Conservation (phyloP, 305 asterid genomes). For the Fraxinus velutina region DNA sequence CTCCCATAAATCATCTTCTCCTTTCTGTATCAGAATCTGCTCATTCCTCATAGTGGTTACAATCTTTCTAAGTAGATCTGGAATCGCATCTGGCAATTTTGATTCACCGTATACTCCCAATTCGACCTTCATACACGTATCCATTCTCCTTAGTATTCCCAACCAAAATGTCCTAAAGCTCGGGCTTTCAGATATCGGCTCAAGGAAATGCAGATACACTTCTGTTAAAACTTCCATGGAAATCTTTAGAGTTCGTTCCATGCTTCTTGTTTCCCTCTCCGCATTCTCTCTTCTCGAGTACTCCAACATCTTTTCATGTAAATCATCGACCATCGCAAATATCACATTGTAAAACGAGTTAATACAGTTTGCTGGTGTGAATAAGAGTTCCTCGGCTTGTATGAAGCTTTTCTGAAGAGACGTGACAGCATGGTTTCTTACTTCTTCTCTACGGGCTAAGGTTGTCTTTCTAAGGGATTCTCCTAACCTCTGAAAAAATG, state of each 20-base stretch:
- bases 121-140: slow-evolving; percentile 78
- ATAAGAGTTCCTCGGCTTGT: slow-evolving; percentile 65
- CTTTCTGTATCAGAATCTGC: slow-evolving; percentile 45
- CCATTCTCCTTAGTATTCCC: slow-evolving; percentile 77
- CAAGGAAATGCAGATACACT: slow-evolving; percentile 56
- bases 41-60: slow-evolving; percentile 64
- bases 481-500: slow-evolving; percentile 66
- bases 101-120: slow-evolving; percentile 72
- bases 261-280: slow-evolving; percentile 79
- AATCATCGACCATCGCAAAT: slow-evolving; percentile 81
- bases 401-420: slow-evolving; percentile 68
- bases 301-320: slow-evolving; percentile 84
- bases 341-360: slow-evolving; percentile 65
- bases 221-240: slow-evolving; percentile 70
- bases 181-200: slow-evolving; percentile 66
- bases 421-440: slow-evolving; percentile 69
- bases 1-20: slow-evolving; percentile 79
- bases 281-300: slow-evolving; percentile 79
- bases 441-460: slow-evolving; percentile 83
- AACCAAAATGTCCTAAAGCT: slow-evolving; percentile 74
- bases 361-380: slow-evolving; percentile 55
- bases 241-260: slow-evolving; percentile 75
- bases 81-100: slow-evolving; percentile 50
- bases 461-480: slow-evolving; percentile 80
- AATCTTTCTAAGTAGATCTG: slow-evolving; percentile 55